These are phyloP conservation scores for Phytopythium ostracodes DNA, from an alignment of 352 stramenopile species.

Conservation along the genomic window DNA sequence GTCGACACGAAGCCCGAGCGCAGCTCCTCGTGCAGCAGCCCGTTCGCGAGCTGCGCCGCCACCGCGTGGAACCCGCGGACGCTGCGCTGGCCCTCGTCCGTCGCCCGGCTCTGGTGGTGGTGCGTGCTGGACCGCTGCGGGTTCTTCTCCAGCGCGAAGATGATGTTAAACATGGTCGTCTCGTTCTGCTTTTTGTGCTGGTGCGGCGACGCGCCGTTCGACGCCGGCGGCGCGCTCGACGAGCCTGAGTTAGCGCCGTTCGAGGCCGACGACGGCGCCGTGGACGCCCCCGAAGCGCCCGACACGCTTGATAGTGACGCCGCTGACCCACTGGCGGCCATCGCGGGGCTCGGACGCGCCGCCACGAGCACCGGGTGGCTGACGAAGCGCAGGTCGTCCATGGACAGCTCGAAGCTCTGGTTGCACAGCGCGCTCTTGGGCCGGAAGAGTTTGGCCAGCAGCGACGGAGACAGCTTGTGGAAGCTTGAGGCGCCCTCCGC, in stretches of 20 bases:
- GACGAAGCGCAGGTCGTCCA: conserved; percentile 85
- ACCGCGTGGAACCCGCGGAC: conserved; percentile 61
- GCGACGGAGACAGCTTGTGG: conserved; percentile 64
- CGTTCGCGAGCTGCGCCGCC: conserved; percentile 73
- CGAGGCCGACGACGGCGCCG: conserved; percentile 6
- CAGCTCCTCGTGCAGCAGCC: conserved; percentile 78
- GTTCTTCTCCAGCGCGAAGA: conserved; percentile 73
- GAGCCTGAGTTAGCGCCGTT: no score
- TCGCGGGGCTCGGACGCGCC: conserved; percentile 15
- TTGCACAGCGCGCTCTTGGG: conserved; percentile 87
- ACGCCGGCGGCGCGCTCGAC: no score
- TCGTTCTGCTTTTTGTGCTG: conserved; percentile 27
- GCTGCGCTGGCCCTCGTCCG: conserved; percentile 29
- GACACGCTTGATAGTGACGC: background rate
- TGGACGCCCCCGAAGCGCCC: background rate
- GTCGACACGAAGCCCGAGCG: conserved; percentile 73
- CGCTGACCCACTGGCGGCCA: conserved; percentile 6
- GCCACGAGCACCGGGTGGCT: conserved; percentile 81
- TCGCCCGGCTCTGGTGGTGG: conserved; percentile 6
- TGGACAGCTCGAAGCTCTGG: conserved; percentile 83
- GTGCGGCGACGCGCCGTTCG: background rate
- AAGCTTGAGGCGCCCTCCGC: conserved; percentile 64
- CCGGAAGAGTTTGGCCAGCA: conserved; percentile 85
- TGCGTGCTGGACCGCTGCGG: conserved; percentile 16
- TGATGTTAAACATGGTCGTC: conserved; percentile 88